Conservation (phyloP, 306 rosid genomes). For the Fagus sylvatica region DNA sequence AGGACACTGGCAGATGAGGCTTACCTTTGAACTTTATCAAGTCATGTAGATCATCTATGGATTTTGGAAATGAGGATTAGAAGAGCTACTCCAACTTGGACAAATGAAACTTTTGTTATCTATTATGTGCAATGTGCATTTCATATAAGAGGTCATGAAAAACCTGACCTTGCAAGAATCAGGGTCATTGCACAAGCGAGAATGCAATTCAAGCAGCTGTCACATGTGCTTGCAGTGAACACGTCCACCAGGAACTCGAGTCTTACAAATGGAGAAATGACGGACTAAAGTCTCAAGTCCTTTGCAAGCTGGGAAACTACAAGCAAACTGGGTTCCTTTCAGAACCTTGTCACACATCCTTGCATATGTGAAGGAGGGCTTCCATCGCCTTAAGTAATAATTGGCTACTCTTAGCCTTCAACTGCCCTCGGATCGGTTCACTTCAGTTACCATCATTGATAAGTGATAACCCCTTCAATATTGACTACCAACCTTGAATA, state of each 20-base stretch:
- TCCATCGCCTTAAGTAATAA: slow-evolving; percentile 64
- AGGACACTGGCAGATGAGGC: too few species aligned
- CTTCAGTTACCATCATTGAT: too few species aligned
- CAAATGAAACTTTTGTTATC: background rate
- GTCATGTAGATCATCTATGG: too few species aligned
- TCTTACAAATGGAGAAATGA: slow-evolving; percentile 49
- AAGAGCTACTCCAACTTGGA: background rate
- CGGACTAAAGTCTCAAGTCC: slow-evolving; percentile 53
- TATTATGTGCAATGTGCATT: background rate
- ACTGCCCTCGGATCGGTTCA: too few species aligned
- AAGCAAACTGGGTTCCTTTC: slow-evolving; percentile 35
- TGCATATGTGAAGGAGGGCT: slow-evolving; percentile 54
- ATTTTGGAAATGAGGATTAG: background rate
- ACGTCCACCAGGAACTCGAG: slow-evolving; percentile 50
- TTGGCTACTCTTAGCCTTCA: too few species aligned
- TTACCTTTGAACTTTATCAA: too few species aligned
- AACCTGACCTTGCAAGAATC: slow-evolving; percentile 46
- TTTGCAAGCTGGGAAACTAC: slow-evolving; percentile 47
- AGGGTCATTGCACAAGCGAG: slow-evolving; percentile 51
- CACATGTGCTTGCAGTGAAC: slow-evolving; percentile 62
- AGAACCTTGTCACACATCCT: slow-evolving; percentile 48
- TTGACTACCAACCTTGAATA: too few species aligned
- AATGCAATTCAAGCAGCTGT: slow-evolving; percentile 59
- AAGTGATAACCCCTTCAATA: too few species aligned
- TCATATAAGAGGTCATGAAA: background rate